These are phyloP conservation scores for Coniochaeta ligniaria DNA, from an alignment of 2,329 filamentous ascomycete genomes.

Conservation along the genomic window DNA sequence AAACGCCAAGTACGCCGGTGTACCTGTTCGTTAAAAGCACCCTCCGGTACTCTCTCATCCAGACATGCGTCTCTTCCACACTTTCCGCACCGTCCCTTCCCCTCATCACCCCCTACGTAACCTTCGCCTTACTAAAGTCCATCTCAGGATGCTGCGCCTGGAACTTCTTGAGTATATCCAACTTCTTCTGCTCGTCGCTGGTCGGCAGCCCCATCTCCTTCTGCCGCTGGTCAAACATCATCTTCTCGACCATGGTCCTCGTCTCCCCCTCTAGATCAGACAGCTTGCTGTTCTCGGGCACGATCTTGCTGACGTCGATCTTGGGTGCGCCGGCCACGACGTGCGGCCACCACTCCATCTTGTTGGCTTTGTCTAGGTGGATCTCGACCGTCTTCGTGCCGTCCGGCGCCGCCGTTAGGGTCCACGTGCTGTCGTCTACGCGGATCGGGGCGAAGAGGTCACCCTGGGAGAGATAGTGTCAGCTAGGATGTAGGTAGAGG, in stretches of 20 bases:
- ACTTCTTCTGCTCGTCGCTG: constrained; percentile 92
- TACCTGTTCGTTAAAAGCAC: background rate
- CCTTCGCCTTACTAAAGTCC: constrained; percentile 66
- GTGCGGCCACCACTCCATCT: constrained; percentile 98
- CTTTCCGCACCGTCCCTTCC: too few species aligned
- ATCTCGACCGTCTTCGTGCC: constrained; percentile 53
- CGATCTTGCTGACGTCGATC: constrained; percentile 93
- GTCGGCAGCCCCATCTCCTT: constrained; percentile 87
- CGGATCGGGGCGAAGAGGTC: constrained; percentile 72
- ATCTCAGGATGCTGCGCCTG: constrained; percentile 70
- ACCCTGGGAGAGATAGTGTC: constrained; percentile 48
- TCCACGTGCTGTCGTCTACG: constrained; percentile 92
- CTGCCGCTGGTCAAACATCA: constrained; percentile 99
- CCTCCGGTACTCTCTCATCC: too few species aligned
- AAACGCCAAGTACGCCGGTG: background rate
- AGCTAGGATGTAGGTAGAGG: constrained; percentile 1
- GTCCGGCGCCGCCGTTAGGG: constrained; percentile 65
- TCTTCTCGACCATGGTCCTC: constrained; percentile 97
- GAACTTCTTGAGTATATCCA: constrained; percentile 89
- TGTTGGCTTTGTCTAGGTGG: constrained; percentile 91
- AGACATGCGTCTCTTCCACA: too few species aligned
- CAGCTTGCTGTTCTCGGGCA: constrained; percentile 85
- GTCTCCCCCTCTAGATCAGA: constrained; percentile 93
- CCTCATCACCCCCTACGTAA: constrained; percentile 18
- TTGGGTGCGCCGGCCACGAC: constrained; percentile 79